A percentile compares a stretch with the other conserved stretches of the same genome.
Evolutionary conservation across 164 flowering plant genomes (phyloP).

Genomic region (Aristolochia fimbriata): DNA sequence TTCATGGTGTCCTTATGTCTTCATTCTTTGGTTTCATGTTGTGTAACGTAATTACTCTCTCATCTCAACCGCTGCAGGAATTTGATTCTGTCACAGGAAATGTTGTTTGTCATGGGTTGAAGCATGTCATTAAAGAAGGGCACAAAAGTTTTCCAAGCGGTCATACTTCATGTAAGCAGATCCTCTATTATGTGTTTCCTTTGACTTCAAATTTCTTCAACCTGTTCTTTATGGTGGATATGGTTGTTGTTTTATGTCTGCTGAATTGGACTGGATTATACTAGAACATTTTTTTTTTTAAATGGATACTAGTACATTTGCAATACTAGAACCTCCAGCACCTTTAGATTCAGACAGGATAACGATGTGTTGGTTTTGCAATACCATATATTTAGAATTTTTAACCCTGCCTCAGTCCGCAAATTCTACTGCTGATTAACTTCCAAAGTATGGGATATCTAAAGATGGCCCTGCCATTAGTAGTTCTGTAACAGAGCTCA

Average conservation of each 20-base stretch:
- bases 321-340: not conserved
- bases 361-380: too few relatives aligned
- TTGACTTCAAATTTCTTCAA: not conserved
- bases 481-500: too few relatives aligned
- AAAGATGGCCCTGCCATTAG: too few relatives aligned
- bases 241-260: not conserved
- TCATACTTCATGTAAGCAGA: conserved; percentile 73
- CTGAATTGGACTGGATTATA: not conserved
- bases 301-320: too few relatives aligned
- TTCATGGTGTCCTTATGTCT: not conserved
- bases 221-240: too few relatives aligned
- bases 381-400: too few relatives aligned
- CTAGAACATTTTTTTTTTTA: too few relatives aligned
- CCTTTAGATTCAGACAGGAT: too few relatives aligned
- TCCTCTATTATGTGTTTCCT: not conserved
- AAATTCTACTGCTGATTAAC: too few relatives aligned
- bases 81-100: conserved; percentile 19
- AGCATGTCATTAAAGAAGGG: conserved; percentile 70
- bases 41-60: not conserved
- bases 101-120: conserved; percentile 61
- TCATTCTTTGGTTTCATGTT: not conserved
- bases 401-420: too few relatives aligned
- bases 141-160: conserved; percentile 95
- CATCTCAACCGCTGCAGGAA: not conserved
- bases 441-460: too few relatives aligned